These are phyloP conservation scores for Sphagnum magellanicum DNA, from an alignment of 228 moss, liverwort and hornwort species.

Conservation along the genomic window DNA sequence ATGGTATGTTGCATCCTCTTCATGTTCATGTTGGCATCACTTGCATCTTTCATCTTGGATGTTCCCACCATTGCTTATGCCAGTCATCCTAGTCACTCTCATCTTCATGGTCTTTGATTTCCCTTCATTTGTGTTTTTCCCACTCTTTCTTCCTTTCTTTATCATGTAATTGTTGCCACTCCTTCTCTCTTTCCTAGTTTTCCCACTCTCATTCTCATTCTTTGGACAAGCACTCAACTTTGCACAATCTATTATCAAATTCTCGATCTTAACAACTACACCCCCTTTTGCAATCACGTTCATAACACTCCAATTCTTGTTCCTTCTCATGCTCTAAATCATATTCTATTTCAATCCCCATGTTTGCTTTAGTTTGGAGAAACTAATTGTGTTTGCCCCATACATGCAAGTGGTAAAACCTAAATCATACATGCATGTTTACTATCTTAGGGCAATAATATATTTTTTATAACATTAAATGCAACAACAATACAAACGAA, in stretches of 20 bases:
- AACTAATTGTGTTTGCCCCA: too few relatives aligned
- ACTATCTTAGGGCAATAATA: too few relatives aligned
- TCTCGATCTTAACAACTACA: slow-evolving; percentile 72
- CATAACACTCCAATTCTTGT: slow-evolving; percentile 79
- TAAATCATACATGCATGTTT: too few relatives aligned
- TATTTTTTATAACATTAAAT: too few relatives aligned
- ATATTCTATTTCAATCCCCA: slow-evolving; percentile 73
- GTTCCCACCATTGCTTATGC: slow-evolving; percentile 56
- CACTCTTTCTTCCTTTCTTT: slow-evolving; percentile 91
- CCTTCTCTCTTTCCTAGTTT: slow-evolving; percentile 80
- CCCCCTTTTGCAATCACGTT: slow-evolving; percentile 81
- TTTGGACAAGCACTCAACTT: slow-evolving; percentile 78
- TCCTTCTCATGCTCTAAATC: slow-evolving; percentile 91
- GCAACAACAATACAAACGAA: too few relatives aligned
- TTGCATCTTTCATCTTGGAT: slow-evolving; percentile 79
- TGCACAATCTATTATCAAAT: slow-evolving; percentile 68
- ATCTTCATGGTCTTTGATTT: slow-evolving; percentile 94
- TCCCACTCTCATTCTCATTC: slow-evolving; percentile 94
- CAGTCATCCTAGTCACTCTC: slow-evolving; percentile 90
- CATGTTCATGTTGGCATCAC: slow-evolving; percentile 63
- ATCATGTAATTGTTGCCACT: slow-evolving; percentile 67
- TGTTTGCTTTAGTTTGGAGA: slow-evolving; percentile 72
- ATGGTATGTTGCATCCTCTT: slow-evolving; percentile 78
- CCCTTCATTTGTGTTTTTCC: slow-evolving; percentile 78
- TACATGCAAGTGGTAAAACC: too few relatives aligned